phyloP scores from a whole-genome alignment of 192 early-diverging fungal species.

The Gaertneriomyces sp. region DNA sequence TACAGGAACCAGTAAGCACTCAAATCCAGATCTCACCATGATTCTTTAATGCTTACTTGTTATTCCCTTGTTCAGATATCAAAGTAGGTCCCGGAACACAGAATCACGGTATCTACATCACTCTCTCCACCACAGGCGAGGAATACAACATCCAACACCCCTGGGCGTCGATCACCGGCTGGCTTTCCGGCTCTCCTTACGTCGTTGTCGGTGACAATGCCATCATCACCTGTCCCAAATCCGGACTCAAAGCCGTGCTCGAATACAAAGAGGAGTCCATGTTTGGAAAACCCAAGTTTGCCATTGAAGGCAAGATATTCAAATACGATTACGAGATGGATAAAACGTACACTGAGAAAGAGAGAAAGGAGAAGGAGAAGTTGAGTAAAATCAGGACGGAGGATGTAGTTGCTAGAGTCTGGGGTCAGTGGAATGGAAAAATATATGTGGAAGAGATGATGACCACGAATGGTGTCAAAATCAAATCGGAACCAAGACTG shows the following conservation, averaged over 20 bases:
- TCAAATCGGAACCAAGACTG: slow-evolving; percentile 21
- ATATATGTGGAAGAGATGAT: slow-evolving; percentile 35
- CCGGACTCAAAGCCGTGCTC: slow-evolving; percentile 56
- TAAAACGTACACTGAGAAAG: slow-evolving; percentile 44
- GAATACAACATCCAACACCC: slow-evolving; percentile 66
- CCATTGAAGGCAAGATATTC: slow-evolving; percentile 66
- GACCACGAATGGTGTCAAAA: background rate
- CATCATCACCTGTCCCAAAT: slow-evolving; percentile 61
- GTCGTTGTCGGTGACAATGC: slow-evolving; percentile 58
- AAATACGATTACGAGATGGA: slow-evolving; percentile 52
- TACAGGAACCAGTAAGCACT: slow-evolving; percentile 57
- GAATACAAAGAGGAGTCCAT: slow-evolving; percentile 74
- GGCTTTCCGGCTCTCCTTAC: slow-evolving; percentile 62
- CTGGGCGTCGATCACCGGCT: slow-evolving; percentile 62
- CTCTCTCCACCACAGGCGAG: slow-evolving; percentile 57
- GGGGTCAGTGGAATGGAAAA: slow-evolving; percentile 64
- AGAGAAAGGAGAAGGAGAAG: slow-evolving; percentile 34
- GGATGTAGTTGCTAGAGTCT: slow-evolving; percentile 54
- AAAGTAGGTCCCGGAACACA: slow-evolving; percentile 64
- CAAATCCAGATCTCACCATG: background rate
- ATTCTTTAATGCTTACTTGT: background rate
- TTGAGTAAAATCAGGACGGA: slow-evolving; percentile 45
- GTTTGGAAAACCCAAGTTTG: slow-evolving; percentile 65
- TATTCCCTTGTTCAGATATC: slow-evolving; percentile 32
- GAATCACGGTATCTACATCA: slow-evolving; percentile 65